Evolutionary conservation across 2,329 filamentous ascomycete species (phyloP).

Genomic region (Zymoseptoria passerinii): DNA sequence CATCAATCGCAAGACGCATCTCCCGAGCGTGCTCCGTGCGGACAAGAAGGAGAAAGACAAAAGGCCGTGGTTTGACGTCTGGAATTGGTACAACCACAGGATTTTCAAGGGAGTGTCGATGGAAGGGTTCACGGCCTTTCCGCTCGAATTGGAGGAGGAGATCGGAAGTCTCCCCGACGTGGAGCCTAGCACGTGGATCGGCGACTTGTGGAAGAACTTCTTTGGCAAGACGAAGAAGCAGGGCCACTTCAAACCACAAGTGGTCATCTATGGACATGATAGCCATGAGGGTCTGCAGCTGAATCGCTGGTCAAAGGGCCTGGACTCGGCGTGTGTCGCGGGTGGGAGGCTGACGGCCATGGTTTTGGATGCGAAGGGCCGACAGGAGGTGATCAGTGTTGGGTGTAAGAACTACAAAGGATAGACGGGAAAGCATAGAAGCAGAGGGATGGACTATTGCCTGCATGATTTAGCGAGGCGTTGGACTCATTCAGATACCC

Average conservation of each 20-base stretch:
- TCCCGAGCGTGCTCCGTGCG: slow-evolving; percentile 41
- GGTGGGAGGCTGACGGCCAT: slow-evolving; percentile 70
- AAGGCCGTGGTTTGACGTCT: slow-evolving; percentile 25
- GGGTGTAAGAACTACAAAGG: slow-evolving; percentile 32
- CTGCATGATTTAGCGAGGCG: neutral
- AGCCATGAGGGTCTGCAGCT: slow-evolving; percentile 61
- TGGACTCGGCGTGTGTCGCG: slow-evolving; percentile 75
- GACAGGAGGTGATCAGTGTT: slow-evolving; percentile 30
- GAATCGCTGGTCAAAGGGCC: slow-evolving; percentile 65
- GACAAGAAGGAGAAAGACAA: slow-evolving; percentile 17
- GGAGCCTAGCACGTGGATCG: slow-evolving; percentile 4
- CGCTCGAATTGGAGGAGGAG: slow-evolving; percentile 1
- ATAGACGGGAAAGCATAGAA: neutral
- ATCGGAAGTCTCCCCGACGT: neutral
- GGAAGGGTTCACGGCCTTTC: slow-evolving; percentile 7
- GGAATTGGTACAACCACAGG: slow-evolving; percentile 29
- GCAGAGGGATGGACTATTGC: neutral
- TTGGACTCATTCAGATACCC: neutral
- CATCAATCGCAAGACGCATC: slow-evolving; percentile 55
- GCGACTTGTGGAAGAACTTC: slow-evolving; percentile 14
- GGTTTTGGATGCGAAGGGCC: slow-evolving; percentile 54
- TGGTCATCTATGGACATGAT: slow-evolving; percentile 84
- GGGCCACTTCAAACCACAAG: slow-evolving; percentile 40
- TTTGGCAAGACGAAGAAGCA: slow-evolving; percentile 23
- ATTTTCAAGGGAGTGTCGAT: slow-evolving; percentile 13